Base-by-base conservation (phyloP, 2,329 filamentous ascomycete species). In the Trichoderma semiorbis region DNA sequence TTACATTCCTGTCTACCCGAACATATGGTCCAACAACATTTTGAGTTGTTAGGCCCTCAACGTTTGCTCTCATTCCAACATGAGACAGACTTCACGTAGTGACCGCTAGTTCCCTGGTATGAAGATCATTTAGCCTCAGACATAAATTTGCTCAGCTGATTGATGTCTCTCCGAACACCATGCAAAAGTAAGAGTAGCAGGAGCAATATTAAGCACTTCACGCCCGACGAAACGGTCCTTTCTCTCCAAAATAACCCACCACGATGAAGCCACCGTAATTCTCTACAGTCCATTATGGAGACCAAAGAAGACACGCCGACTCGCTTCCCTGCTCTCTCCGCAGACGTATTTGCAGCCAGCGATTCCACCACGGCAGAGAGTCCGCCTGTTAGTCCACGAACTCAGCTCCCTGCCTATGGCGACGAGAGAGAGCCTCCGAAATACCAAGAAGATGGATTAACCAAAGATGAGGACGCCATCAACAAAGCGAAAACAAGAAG, bases 321-420 rank as follows among this genome's bases (percentile, higher is more conserved):
- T 18, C 73, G 57, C n/a, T 72, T 72, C 11, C 68, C 75, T 26
- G 71, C 57, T 32, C 34, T 70, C 58, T 67, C 70, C n/a, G 69
- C 61, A 24, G 62, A 72, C 36, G 36, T 55, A 16, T 73, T 62
- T 36, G 11, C 55, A 28, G 53, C 69, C 12, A 43, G 63, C 61
- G 74, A 74, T 7, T 69, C 75, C 7, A 26, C 47, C 16, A 72
- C 66, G 18, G 53, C 73, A 24, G 75, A 69, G 3, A 73, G 71
- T 60, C 64, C 71, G 7, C 61, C 73, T 2, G 30, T 64, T 18
- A 75, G 70, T n/a, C 70, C 70, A 11, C 70, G 71, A 24, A 34
- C 50, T 53, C 72, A 75, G 57, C 74, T 74, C 7, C 73, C 75
- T 7, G 73, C 74, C 14, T 75, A 76, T 55, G 74, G 70, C 53